These are phyloP conservation scores for Chloris gayana DNA, from an alignment of 176 grass and related monocot genomes.

Conservation along the genomic window DNA sequence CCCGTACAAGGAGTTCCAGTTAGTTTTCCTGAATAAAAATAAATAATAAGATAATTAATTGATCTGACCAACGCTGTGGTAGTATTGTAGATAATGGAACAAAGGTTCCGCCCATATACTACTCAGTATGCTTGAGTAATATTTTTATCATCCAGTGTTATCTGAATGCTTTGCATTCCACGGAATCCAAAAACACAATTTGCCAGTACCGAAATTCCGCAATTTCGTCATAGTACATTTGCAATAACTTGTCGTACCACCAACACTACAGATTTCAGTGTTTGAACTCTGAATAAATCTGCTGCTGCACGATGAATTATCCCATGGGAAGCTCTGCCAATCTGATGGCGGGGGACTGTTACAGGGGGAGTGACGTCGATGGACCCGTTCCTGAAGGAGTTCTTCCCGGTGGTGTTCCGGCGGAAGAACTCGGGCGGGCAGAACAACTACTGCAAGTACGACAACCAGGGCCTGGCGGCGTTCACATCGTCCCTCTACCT, in stretches of 20 bases:
- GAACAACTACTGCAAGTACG: slow-evolving; percentile 96
- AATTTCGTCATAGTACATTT: not conserved
- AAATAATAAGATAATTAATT: not conserved
- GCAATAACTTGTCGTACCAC: not conserved
- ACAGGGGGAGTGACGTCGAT: slow-evolving; percentile 91
- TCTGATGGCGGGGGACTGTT: not conserved
- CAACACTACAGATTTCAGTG: not conserved
- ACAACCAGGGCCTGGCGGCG: slow-evolving; percentile 76
- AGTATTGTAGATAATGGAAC: too few relatives aligned
- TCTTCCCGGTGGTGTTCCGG: slow-evolving; percentile 78
- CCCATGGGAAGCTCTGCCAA: not conserved
- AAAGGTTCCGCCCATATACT: too few relatives aligned
- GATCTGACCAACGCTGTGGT: not conserved
- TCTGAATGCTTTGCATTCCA: not conserved
- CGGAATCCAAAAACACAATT: not conserved
- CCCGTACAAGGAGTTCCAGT: not conserved
- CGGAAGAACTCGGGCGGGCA: slow-evolving; percentile 57
- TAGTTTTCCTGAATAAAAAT: too few relatives aligned
- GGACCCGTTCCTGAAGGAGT: slow-evolving; percentile 92
- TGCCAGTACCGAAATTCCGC: too few relatives aligned
- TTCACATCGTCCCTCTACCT: slow-evolving; percentile 87
- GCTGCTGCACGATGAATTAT: not conserved
- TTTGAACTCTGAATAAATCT: not conserved
- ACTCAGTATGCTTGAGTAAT: not conserved
- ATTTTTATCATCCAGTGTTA: not conserved